Percentiles rank a stretch among this genome's conserved stretches.
phyloP scores from a whole-genome alignment of 768 basidiomycete species.

The Postia placenta region DNA sequence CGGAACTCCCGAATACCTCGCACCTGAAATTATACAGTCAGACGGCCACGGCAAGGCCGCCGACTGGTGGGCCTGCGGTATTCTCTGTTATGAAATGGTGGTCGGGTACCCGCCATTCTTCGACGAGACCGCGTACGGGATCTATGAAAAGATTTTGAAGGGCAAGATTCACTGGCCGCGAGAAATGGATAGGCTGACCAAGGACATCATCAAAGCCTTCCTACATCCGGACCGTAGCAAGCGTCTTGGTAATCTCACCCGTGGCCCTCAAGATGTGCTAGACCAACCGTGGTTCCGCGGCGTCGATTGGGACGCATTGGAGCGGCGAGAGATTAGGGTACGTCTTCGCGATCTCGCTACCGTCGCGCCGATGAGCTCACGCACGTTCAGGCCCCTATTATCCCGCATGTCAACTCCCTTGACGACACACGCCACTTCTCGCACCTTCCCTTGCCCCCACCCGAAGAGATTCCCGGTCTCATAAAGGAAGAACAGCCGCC shows the following conservation, averaged over 20 bases:
- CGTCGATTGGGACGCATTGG: conserved; percentile 87
- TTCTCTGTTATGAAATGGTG: conserved; percentile 97
- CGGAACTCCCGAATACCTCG: conserved; percentile 93
- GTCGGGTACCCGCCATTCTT: conserved; percentile 99
- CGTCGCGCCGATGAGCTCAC: conserved; percentile 6
- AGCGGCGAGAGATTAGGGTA: conserved; percentile 81
- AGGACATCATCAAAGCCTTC: conserved; percentile 83
- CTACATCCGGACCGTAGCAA: conserved; percentile 89
- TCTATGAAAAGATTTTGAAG: conserved; percentile 94
- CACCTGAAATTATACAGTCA: conserved; percentile 96
- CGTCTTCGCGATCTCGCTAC: conserved; percentile 20
- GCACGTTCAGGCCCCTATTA: conserved; percentile 66
- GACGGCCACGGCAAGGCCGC: conserved; percentile 98
- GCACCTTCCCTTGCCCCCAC: conserved; percentile 66
- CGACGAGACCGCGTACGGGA: conserved; percentile 95
- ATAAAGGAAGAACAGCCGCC: conserved; percentile 54
- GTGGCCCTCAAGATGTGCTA: conserved; percentile 87
- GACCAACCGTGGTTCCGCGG: conserved; percentile 94
- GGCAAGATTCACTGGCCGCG: conserved; percentile 89
- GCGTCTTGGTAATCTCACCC: conserved; percentile 88
- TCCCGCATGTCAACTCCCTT: conserved; percentile 71
- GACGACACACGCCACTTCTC: conserved; percentile 88
- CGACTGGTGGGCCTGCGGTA: conserved; percentile 99
- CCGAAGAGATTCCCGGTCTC: conserved; percentile 79
- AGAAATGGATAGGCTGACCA: conserved; percentile 83